These are phyloP conservation scores for Coprinopsis strossmayeri DNA, from an alignment of 768 basidiomycete genomes.

Conservation along the genomic window DNA sequence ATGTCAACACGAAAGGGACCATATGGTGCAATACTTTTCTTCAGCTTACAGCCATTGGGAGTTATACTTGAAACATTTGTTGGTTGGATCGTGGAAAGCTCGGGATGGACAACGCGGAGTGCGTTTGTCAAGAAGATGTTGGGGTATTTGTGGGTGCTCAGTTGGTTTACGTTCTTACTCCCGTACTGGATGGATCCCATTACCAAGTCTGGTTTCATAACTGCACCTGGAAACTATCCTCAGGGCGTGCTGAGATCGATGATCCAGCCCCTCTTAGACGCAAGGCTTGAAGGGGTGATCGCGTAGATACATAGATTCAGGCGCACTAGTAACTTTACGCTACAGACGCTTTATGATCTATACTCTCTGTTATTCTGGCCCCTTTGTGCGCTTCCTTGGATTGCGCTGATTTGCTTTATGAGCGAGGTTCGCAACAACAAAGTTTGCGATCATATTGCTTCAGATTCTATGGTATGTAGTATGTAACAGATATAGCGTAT, in stretches of 20 bases:
- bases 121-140: background rate
- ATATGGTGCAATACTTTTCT: background rate
- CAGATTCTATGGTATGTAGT: no score
- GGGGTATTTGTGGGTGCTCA: constrained; percentile 10
- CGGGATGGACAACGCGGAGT: background rate
- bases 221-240: background rate
- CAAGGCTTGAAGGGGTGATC: background rate
- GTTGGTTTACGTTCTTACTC: constrained; percentile 9
- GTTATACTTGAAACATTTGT: background rate
- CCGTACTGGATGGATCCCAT: constrained; percentile 11
- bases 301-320: background rate
- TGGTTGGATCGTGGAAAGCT: background rate
- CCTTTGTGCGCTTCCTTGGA: no score
- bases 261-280: background rate
- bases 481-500: no score
- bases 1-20: background rate
- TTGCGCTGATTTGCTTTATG: no score
- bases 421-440: no score
- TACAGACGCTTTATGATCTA: no score
- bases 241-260: background rate
- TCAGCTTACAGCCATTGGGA: background rate
- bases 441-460: no score
- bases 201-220: constrained; percentile 6
- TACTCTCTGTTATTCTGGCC: no score
- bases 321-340: background rate